Percentiles rank a stretch among this genome's conserved stretches.
Conservation (phyloP, 441 rosid species). For the Corymbia calophylla region DNA sequence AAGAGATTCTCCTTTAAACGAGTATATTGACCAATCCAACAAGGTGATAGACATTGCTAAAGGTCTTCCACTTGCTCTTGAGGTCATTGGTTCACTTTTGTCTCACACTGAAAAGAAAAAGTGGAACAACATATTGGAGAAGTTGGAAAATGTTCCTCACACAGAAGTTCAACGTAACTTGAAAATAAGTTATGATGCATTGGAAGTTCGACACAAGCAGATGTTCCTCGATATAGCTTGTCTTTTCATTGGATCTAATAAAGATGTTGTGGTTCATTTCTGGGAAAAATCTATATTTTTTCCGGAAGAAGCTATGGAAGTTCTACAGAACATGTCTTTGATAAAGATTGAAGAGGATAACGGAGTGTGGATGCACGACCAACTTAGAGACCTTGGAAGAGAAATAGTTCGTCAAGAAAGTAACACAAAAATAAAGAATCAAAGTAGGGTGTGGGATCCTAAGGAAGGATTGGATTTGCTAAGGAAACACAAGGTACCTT, state of each 20-base stretch:
- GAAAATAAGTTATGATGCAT: background rate
- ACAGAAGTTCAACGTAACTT: fast-evolving
- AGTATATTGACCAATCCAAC: background rate
- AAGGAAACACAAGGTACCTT: too few species aligned
- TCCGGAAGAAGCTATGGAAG: fast-evolving
- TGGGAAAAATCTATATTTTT: background rate
- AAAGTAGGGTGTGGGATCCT: too few species aligned
- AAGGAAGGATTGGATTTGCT: too few species aligned
- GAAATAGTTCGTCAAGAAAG: too few species aligned
- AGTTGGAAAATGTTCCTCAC: fast-evolving
- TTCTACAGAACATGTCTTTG: too few species aligned
- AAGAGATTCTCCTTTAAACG: background rate
- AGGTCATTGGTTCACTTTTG: background rate
- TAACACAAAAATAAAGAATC: too few species aligned
- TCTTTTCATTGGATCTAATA: background rate
- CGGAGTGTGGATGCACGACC: too few species aligned
- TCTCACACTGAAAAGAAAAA: fast-evolving
- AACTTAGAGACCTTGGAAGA: too few species aligned
- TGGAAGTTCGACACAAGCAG: background rate
- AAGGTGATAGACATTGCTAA: background rate
- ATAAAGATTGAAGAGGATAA: too few species aligned
- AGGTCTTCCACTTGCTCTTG: background rate
- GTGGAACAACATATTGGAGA: fast-evolving
- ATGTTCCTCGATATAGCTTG: background rate
- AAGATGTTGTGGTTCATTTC: background rate